These are phyloP conservation scores for Leishmania turanica DNA, from an alignment of 208 protist genomes.

Conservation along the genomic window DNA sequence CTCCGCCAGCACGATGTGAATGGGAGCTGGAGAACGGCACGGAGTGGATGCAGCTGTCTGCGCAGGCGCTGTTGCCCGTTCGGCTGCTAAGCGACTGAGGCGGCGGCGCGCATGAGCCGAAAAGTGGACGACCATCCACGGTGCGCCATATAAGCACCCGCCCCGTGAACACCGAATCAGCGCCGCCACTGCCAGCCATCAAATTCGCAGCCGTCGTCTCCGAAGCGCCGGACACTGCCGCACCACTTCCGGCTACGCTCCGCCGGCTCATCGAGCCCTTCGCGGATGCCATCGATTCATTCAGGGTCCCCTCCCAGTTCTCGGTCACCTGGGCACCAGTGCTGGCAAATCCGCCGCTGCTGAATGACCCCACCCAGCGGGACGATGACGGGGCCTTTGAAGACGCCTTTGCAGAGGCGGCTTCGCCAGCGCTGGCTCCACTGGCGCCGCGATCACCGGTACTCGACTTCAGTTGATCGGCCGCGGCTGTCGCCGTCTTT, in stretches of 20 bases:
- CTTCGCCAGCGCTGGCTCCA: background rate
- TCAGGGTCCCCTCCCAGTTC: background rate
- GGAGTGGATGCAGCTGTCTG: background rate
- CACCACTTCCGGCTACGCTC: conserved; percentile 5
- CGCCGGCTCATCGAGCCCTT: background rate
- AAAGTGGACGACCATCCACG: conserved; percentile 36
- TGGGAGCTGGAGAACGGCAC: background rate
- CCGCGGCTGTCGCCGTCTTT: background rate
- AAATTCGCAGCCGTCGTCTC: background rate
- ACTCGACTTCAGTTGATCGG: background rate
- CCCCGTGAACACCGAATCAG: conserved; percentile 33
- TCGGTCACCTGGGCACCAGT: background rate
- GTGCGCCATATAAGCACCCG: conserved; percentile 39
- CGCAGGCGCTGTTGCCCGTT: background rate
- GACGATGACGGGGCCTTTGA: background rate
- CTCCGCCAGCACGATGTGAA: background rate
- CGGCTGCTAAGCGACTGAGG: background rate
- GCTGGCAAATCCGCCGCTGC: background rate
- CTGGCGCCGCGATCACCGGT: background rate
- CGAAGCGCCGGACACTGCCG: background rate
- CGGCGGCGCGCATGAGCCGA: conserved; percentile 16
- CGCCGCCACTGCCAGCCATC: background rate
- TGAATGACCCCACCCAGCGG: background rate
- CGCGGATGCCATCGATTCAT: background rate
- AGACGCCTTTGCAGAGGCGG: background rate